Percentiles rank a stretch among this genome's conserved stretches.
Evolutionary conservation across 2,329 filamentous ascomycete genomes (phyloP).

Genomic region (Claviceps arundinis): DNA sequence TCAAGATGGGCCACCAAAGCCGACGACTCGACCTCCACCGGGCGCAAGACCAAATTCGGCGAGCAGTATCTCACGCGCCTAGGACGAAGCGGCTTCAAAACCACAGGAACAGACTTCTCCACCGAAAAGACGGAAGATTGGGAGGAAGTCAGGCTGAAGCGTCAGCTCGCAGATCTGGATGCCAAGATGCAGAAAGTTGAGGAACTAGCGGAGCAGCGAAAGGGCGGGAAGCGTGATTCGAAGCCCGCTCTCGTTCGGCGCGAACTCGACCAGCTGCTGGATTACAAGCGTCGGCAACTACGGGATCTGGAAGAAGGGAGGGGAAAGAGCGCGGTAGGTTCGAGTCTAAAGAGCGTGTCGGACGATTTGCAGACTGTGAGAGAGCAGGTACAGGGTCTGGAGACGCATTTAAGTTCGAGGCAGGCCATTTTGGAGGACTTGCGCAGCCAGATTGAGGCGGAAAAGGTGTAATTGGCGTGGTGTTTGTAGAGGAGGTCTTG

Average conservation of each 20-base stretch:
- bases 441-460: constrained; percentile 72
- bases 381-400: constrained; percentile 86
- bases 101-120: constrained; percentile 81
- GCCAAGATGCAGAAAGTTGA: constrained; percentile 77
- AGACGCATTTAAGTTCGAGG: constrained; percentile 65
- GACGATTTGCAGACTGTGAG: constrained; percentile 84
- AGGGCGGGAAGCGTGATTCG: constrained; percentile 53
- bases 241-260: constrained; percentile 88
- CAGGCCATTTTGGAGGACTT: constrained; percentile 65
- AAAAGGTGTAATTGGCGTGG: constrained; percentile 36
- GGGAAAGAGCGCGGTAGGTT: constrained; percentile 54
- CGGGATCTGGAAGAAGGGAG: constrained; percentile 61
- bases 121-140: constrained; percentile 81
- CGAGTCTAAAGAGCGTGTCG: constrained; percentile 59
- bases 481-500: neutral
- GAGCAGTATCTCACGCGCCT: constrained; percentile 90
- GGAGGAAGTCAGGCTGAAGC: constrained; percentile 92
- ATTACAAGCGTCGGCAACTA: constrained; percentile 80
- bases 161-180: constrained; percentile 81
- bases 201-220: constrained; percentile 51
- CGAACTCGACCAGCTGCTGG: constrained; percentile 83
- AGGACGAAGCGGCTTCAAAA: constrained; percentile 69
- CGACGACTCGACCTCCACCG: constrained; percentile 69
- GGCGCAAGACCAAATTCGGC: constrained; percentile 92
- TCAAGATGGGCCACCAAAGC: constrained; percentile 69